A percentile compares a stretch with the other conserved stretches of the same genome.
These are phyloP conservation scores for Dryas octopetala DNA, from an alignment of 306 rosid species.

Conservation along the genomic window DNA sequence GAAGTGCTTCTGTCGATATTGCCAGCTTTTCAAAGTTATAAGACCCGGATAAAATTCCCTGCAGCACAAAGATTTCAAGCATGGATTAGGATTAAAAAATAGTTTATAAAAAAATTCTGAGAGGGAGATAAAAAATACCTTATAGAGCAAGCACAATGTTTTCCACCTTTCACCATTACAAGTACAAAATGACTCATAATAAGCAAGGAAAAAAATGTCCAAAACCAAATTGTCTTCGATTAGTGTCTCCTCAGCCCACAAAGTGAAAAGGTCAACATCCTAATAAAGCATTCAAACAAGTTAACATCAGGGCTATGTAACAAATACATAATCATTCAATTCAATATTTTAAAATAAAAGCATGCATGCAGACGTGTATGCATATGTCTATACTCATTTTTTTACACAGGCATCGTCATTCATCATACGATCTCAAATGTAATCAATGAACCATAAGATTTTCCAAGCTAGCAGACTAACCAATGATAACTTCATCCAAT, in stretches of 20 bases:
- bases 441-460: background rate
- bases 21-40: constrained; percentile 73
- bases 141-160: constrained; percentile 57
- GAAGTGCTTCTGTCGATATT: constrained; percentile 64
- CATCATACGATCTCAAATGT: background rate
- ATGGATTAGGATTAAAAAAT: constrained; percentile 22
- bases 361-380: background rate
- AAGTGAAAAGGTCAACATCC: constrained; percentile 85
- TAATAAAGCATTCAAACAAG: constrained; percentile 41
- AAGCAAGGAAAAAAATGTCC: constrained; percentile 85
- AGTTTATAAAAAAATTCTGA: constrained; percentile 17
- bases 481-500: background rate
- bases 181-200: constrained; percentile 73
- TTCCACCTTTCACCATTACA: constrained; percentile 76
- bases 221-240: constrained; percentile 84
- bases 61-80: constrained; percentile 32
- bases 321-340: constrained; percentile 2
- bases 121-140: constrained; percentile 50
- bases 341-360: background rate
- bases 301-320: constrained; percentile 9
- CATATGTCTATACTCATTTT: background rate
- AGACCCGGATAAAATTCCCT: constrained; percentile 77
- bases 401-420: background rate
- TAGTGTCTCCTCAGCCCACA: constrained; percentile 97
- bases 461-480: background rate